Percentiles rank a stretch among this genome's conserved stretches.
Conservation (phyloP, 495 filamentous ascomycete species). For the Penicillium waksmanii region DNA sequence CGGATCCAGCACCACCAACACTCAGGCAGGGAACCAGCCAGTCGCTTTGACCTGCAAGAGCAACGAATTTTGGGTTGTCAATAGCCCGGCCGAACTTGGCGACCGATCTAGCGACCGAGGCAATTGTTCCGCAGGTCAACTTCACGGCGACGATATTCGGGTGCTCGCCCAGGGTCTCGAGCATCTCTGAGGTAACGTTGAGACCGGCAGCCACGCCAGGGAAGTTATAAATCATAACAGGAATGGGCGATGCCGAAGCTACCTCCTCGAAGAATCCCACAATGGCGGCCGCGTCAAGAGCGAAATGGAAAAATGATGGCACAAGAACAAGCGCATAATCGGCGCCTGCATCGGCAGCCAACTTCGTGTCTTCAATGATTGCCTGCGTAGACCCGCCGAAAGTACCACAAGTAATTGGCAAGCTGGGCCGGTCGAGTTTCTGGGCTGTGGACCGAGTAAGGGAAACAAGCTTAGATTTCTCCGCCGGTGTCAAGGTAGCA, state of each 20-base stretch:
- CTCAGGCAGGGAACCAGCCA: conserved; percentile 15
- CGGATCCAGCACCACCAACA: conserved; percentile 14
- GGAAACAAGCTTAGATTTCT: conserved; percentile 30
- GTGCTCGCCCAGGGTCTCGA: conserved; percentile 15
- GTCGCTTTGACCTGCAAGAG: conserved; percentile 17
- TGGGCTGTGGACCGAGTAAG: conserved; percentile 25
- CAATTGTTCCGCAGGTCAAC: conserved; percentile 17
- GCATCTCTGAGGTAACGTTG: conserved; percentile 53
- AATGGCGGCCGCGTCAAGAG: conserved; percentile 57
- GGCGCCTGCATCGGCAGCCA: conserved; percentile 57
- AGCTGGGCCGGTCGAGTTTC: conserved; percentile 20
- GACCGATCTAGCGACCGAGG: conserved; percentile 12
- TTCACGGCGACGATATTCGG: conserved; percentile 18
- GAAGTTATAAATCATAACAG: conserved; percentile 85
- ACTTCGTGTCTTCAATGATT: conserved; percentile 17
- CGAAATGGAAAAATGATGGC: conserved; percentile 71
- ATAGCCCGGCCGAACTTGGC: conserved; percentile 15
- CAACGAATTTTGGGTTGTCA: conserved; percentile 7
- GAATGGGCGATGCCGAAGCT: conserved; percentile 71
- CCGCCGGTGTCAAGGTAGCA: conserved; percentile 27
- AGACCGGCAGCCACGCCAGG: conserved; percentile 73
- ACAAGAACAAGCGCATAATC: conserved; percentile 78
- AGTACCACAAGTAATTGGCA: conserved; percentile 35
- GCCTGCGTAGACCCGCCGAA: conserved; percentile 18
- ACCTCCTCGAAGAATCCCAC: conserved; percentile 71